A percentile compares a stretch with the other conserved stretches of the same genome.
These are phyloP conservation scores for Globisporangium abappressorium DNA, from an alignment of 352 stramenopile genomes.

Conservation along the genomic window DNA sequence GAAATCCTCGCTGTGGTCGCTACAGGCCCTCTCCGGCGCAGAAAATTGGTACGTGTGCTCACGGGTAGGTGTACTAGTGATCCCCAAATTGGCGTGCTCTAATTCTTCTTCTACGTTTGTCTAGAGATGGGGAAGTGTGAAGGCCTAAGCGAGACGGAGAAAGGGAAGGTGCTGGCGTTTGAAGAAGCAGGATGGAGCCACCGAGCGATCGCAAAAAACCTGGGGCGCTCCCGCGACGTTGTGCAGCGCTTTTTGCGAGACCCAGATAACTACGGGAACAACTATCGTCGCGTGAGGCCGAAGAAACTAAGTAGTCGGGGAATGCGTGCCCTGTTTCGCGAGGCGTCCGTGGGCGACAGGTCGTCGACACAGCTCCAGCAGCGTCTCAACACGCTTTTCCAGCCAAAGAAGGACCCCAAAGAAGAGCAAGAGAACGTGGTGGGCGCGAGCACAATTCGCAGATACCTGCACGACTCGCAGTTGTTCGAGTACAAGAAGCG, in stretches of 20 bases:
- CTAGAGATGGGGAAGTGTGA: not conserved
- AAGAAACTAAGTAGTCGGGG: too few relatives aligned
- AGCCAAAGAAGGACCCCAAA: not conserved
- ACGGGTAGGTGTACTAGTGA: not conserved
- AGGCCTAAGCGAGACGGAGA: not conserved
- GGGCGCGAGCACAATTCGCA: not conserved
- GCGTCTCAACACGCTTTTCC: not conserved
- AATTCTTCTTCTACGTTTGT: not conserved
- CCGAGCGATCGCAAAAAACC: not conserved
- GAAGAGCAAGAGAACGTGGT: not conserved
- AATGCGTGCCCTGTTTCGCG: not conserved
- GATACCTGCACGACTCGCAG: not conserved
- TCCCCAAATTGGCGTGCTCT: not conserved
- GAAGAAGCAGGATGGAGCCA: not conserved
- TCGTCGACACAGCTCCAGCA: not conserved
- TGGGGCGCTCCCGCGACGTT: not conserved
- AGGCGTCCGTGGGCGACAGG: not conserved
- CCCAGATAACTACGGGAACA: not conserved
- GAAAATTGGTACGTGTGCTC: too few relatives aligned
- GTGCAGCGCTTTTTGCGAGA: not conserved
- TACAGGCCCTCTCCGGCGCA: too few relatives aligned
- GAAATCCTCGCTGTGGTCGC: too few relatives aligned
- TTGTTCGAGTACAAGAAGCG: not conserved
- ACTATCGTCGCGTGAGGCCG: not conserved
- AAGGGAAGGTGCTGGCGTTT: not conserved